phyloP scores from a whole-genome alignment of 768 basidiomycete genomes.

The Boletellus ananas region DNA sequence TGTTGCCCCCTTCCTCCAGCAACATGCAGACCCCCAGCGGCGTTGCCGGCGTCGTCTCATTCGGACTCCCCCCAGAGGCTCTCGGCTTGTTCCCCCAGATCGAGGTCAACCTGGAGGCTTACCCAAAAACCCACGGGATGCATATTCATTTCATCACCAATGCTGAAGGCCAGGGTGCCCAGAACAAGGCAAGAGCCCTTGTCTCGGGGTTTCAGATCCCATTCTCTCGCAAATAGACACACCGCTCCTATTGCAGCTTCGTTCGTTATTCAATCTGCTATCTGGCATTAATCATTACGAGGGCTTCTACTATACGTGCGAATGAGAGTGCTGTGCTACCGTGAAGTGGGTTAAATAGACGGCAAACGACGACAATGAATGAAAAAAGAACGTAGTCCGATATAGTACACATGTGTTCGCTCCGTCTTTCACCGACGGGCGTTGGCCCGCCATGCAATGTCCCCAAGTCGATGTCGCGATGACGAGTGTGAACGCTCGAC shows the following conservation, averaged over 20 bases:
- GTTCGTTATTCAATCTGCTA: conserved; percentile 1
- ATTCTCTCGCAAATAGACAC: conserved; percentile 50
- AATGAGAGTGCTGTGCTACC: conserved; percentile 28
- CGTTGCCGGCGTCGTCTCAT: conserved; percentile 83
- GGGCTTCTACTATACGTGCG: conserved; percentile 22
- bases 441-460: conserved; percentile 52
- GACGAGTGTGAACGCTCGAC: conserved; percentile 36
- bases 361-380: conserved; percentile 17
- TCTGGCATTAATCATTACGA: conserved; percentile 25
- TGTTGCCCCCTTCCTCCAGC: conserved; percentile 71
- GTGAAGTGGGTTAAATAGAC: conserved; percentile 16
- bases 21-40: conserved; percentile 69
- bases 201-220: conserved; percentile 92
- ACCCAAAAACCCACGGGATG: conserved; percentile 84
- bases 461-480: conserved; percentile 53
- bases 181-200: conserved; percentile 82
- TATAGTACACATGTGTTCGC: conserved; percentile 4
- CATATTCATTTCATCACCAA: conserved; percentile 93
- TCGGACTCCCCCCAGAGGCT: conserved; percentile 80
- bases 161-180: conserved; percentile 82
- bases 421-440: conserved; percentile 20
- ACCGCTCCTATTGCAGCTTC: not conserved
- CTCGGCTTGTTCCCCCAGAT: conserved; percentile 94
- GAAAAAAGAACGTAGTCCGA: conserved; percentile 7
- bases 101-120: conserved; percentile 89